These are phyloP conservation scores for Petunia secreta DNA, from an alignment of 257 asterid species.

Conservation along the genomic window DNA sequence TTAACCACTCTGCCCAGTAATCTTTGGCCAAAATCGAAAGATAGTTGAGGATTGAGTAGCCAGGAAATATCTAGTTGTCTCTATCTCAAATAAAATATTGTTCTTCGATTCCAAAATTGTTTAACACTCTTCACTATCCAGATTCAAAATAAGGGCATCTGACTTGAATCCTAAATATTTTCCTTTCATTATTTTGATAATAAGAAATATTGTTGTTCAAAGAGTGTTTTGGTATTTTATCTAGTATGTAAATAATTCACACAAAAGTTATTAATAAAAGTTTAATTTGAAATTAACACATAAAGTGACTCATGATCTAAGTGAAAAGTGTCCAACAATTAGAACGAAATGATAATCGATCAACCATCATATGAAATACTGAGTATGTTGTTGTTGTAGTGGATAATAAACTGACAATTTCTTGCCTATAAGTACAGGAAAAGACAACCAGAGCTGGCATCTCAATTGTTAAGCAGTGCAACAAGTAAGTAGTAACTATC, in stretches of 20 bases:
- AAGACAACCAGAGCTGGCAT: no score
- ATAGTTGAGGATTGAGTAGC: conserved; percentile 1
- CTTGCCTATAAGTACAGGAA: no score
- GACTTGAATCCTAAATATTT: background rate
- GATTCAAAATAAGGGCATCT: background rate
- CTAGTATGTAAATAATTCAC: no score
- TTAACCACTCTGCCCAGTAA: conserved; percentile 35
- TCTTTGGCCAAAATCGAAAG: background rate
- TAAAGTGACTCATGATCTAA: background rate
- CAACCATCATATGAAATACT: no score
- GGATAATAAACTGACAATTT: no score
- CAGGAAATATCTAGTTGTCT: conserved; percentile 6
- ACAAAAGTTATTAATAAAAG: background rate
- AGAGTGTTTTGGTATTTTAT: no score
- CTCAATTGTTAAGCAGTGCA: no score
- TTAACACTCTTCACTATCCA: background rate
- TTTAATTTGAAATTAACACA: background rate
- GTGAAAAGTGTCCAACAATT: background rate
- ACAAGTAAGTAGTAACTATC: no score
- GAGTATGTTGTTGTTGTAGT: no score
- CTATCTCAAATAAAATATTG: background rate
- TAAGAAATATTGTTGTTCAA: no score
- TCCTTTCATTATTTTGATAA: background rate
- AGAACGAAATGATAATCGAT: no score
- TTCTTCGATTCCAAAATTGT: background rate